These are phyloP conservation scores for Yamadazyma membranifaciens DNA, from an alignment of 1,139 yeast species.

Conservation along the genomic window DNA sequence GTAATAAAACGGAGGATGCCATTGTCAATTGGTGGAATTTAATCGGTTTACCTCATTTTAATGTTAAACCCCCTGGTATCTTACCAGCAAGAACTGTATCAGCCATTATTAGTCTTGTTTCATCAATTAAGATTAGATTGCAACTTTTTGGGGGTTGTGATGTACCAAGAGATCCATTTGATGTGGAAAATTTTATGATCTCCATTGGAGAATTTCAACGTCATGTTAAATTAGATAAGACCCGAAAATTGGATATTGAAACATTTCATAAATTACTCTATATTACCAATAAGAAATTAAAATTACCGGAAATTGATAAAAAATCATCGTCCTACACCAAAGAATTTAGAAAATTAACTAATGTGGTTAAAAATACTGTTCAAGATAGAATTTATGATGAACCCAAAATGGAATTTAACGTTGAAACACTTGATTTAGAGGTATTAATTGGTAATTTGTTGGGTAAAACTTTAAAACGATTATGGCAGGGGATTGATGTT, in stretches of 20 bases:
- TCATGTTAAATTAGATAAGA: constrained; percentile 56
- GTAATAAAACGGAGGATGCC: constrained; percentile 74
- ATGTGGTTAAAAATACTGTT: constrained; percentile 70
- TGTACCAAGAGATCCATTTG: constrained; percentile 86
- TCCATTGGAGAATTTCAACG: constrained; percentile 60
- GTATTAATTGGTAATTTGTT: constrained; percentile 29
- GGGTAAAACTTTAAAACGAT: constrained; percentile 35
- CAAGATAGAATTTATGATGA: constrained; percentile 53
- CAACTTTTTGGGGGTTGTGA: constrained; percentile 69
- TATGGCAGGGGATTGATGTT: constrained; percentile 30
- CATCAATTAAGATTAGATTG: constrained; percentile 66
- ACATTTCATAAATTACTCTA: constrained; percentile 62
- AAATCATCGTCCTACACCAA: constrained; percentile 36
- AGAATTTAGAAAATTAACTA: constrained; percentile 61
- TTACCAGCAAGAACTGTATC: constrained; percentile 68
- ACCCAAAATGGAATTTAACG: constrained; percentile 26
- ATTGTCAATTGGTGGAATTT: constrained; percentile 79
- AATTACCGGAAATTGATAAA: constrained; percentile 16
- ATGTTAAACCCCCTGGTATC: constrained; percentile 50
- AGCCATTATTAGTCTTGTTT: constrained; percentile 59
- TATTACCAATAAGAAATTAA: constrained; percentile 51
- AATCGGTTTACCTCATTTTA: constrained; percentile 65
- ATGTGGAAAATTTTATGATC: constrained; percentile 61
- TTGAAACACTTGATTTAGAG: constrained; percentile 45
- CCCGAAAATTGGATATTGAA: constrained; percentile 59